A percentile compares a stretch with the other conserved stretches of the same genome.
phyloP scores from a whole-genome alignment of 2,329 filamentous ascomycete species.

The Aspergillus unguis region DNA sequence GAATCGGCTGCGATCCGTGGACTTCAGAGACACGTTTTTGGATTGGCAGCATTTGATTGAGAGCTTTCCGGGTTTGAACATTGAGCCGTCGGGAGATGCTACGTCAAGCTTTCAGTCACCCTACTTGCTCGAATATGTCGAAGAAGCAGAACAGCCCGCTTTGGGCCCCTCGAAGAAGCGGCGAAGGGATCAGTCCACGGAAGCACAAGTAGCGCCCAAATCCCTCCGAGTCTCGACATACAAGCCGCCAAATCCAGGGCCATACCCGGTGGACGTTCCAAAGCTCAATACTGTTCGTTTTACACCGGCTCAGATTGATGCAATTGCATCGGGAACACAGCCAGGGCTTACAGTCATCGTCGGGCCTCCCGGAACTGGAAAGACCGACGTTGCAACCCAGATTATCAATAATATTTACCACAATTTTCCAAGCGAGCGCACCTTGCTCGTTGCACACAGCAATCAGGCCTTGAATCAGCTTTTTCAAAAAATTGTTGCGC shows the following conservation, averaged over 20 bases:
- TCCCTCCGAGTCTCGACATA: conserved; percentile 84
- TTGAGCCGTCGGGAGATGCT: conserved; percentile 72
- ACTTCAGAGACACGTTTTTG: conserved; percentile 91
- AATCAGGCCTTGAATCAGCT: conserved; percentile 97
- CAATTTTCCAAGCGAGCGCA: conserved; percentile 91
- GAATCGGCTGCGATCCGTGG: conserved; percentile 72
- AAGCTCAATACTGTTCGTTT: conserved; percentile 83
- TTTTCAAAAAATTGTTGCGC: conserved; percentile 93
- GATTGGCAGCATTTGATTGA: conserved; percentile 93
- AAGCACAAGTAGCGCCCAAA: conserved; percentile 60
- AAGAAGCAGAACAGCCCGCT: conserved; percentile 50
- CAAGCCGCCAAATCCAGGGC: conserved; percentile 80
- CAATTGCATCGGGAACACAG: conserved; percentile 89
- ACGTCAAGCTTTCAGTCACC: conserved; percentile 77
- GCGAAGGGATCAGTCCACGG: conserved; percentile 70
- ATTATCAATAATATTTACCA: conserved; percentile 99
- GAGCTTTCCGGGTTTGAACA: conserved; percentile 79
- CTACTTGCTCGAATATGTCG: conserved; percentile 72
- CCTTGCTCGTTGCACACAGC: conserved; percentile 89
- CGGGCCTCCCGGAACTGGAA: conserved; percentile 92
- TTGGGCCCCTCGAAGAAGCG: conserved; percentile 78
- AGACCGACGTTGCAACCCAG: conserved; percentile 98
- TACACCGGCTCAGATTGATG: conserved; percentile 85
- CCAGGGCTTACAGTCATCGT: conserved; percentile 92
- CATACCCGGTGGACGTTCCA: conserved; percentile 80